Base-by-base conservation (phyloP, 495 filamentous ascomycete species). In the Lophiostoma macrostomum region DNA sequence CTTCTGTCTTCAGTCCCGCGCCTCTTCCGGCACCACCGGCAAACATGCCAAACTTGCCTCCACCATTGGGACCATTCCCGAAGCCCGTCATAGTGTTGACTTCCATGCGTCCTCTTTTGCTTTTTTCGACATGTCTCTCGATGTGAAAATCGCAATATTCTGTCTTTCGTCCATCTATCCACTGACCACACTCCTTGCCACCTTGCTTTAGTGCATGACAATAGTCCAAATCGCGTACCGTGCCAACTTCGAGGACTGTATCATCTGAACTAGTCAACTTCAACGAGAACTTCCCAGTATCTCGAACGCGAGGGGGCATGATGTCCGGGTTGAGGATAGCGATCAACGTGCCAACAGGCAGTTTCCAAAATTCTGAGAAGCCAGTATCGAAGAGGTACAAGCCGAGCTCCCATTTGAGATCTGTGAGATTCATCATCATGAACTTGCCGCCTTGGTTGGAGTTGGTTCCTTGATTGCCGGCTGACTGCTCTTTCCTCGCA, bases 91-190 rank as follows among this genome's bases (percentile, higher is more conserved):
- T 80, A 12, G 75, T 79, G 58, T 93, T 91, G 50, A 97, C 78
- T 58, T 95, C 93, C 74, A 91, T 86, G 8, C 94, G 77, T 0
- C 77, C 71, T 3, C 80, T 69, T 34, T 86, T 83, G 2, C 81
- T 82, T 56, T 85, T 87, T 41, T 83, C 80, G 1, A 96, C 68
- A 13, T 85, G 83, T 14, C 84, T 66, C 62, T 95, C 87, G 59
- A 95, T 80, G 63, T 99, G 93, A 60, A 87, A 99, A 54, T 94
- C 87, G 71, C 93, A 99, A 66, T 86, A 89, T 56, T 95, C 86
- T 5, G 90, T 95, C 61, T 88, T 87, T 8, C 88, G 77, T 47
- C 76, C 79, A 65, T 99, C 90, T 27, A 99, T 75, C 94, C 94
- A 99, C 39, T 76, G 71, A 22, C 77, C 80, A 67, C 93, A 99